phyloP scores from a whole-genome alignment of 1,284 basidiomycete genomes.

The Microbotryum scabiosae region DNA sequence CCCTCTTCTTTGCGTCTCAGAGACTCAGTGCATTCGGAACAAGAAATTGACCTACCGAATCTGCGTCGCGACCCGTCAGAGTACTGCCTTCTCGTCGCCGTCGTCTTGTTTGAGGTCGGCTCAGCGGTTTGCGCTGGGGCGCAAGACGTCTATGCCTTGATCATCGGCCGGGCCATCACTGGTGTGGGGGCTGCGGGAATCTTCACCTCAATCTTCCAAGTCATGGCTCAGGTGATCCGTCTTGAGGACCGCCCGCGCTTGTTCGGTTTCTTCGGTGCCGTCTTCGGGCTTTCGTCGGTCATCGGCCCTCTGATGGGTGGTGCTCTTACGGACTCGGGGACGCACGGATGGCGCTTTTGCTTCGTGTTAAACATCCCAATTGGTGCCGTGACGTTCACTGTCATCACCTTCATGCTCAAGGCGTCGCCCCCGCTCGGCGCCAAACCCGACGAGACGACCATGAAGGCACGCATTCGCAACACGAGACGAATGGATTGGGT shows the following conservation, averaged over 20 bases:
- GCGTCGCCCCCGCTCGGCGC: conserved; percentile 18
- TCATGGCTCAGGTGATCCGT: conserved; percentile 43
- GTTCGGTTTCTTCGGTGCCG: conserved; percentile 39
- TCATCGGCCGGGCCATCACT: conserved; percentile 47
- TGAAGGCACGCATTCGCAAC: conserved; percentile 12
- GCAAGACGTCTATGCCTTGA: conserved; percentile 44
- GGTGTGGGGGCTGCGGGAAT: conserved; percentile 49
- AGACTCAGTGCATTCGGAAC: neutral
- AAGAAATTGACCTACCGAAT: neutral
- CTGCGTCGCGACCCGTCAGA: neutral
- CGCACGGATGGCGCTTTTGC: neutral
- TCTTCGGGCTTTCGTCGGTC: conserved; percentile 42
- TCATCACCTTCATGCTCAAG: conserved; percentile 23
- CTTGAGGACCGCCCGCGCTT: conserved; percentile 44
- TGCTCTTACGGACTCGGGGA: conserved; percentile 43
- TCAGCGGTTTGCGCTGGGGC: conserved; percentile 48
- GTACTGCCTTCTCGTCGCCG: conserved; percentile 40
- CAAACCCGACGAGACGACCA: conserved; percentile 11
- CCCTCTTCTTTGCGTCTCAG: conserved; percentile 41
- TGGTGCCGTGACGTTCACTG: conserved; percentile 20
- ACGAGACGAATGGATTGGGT: conserved; percentile 35
- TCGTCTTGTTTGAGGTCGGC: conserved; percentile 48
- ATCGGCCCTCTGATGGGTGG: conserved; percentile 41
- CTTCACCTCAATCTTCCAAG: conserved; percentile 44
- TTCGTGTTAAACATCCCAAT: conserved; percentile 36